phyloP scores from a whole-genome alignment of 257 asterid species.

The Salvia splendens region DNA sequence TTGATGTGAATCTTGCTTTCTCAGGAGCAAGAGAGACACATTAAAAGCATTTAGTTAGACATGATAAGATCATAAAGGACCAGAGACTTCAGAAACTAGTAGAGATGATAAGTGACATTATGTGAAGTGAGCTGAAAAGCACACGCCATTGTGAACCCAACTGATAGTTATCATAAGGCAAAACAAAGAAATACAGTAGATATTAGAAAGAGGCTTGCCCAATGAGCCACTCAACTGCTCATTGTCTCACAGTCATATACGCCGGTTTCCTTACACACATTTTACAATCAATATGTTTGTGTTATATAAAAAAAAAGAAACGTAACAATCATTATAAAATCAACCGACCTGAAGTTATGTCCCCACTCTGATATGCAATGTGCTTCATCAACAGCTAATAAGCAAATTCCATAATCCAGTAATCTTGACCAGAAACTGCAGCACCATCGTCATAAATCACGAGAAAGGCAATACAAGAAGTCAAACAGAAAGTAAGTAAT shows the following conservation, averaged over 20 bases:
- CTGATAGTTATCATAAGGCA: constrained; percentile 10
- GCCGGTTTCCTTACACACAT: neutral
- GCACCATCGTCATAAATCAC: constrained; percentile 24
- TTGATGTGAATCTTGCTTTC: neutral
- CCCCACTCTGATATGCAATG: constrained; percentile 99
- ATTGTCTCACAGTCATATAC: neutral
- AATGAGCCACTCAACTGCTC: constrained; percentile 2
- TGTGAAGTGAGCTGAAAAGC: constrained; percentile 19
- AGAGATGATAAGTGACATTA: neutral
- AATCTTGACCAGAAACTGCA: constrained; percentile 93
- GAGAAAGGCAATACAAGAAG: constrained; percentile 24
- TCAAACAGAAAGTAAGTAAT: constrained; percentile 12
- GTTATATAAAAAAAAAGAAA: neutral
- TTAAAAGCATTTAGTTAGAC: neutral
- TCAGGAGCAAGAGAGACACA: neutral
- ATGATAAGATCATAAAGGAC: neutral
- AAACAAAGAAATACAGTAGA: constrained; percentile 21
- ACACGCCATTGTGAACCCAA: neutral
- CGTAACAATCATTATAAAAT: neutral
- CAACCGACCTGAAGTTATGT: constrained; percentile 75
- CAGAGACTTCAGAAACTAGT: neutral
- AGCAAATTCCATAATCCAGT: constrained; percentile 69
- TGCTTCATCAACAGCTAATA: constrained; percentile 96
- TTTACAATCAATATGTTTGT: constrained; percentile 5
- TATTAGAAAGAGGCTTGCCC: constrained; percentile 3